These are phyloP conservation scores for Mariannaea elegans DNA, from an alignment of 2,329 filamentous ascomycete species.

Conservation along the genomic window DNA sequence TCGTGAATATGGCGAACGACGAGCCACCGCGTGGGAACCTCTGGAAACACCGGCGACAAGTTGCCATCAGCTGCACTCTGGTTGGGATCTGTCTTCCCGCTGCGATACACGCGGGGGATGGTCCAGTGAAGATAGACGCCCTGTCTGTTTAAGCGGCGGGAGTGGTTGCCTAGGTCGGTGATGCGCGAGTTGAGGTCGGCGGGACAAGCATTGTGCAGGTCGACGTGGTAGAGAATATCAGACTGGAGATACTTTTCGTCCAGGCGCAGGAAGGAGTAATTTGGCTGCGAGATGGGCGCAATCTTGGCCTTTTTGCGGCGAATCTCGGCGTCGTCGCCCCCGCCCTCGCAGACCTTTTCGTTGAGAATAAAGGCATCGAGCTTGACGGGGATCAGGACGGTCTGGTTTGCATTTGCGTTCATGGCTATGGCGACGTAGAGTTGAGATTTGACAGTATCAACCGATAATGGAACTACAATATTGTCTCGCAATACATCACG, in stretches of 20 bases:
- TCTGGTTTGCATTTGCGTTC: background rate
- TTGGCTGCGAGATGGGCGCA: conserved; percentile 54
- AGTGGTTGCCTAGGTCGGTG: conserved; percentile 44
- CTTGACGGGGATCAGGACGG: conserved; percentile 41
- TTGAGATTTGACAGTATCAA: no score
- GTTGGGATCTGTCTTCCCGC: conserved; percentile 29
- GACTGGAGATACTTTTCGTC: conserved; percentile 46
- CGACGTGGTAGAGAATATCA: conserved; percentile 49
- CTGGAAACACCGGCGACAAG: conserved; percentile 17
- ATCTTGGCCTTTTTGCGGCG: conserved; percentile 38
- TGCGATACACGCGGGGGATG: conserved; percentile 48
- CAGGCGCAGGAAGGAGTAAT: conserved; percentile 55
- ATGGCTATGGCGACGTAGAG: no score
- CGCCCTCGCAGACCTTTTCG: conserved; percentile 37
- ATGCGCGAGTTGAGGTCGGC: conserved; percentile 46
- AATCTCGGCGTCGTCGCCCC: conserved; percentile 29
- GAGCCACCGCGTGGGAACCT: conserved; percentile 48
- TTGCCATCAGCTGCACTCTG: background rate
- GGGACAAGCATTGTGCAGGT: conserved; percentile 48
- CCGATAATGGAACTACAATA: no score
- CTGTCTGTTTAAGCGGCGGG: conserved; percentile 39
- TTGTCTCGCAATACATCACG: no score
- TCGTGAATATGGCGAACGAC: conserved; percentile 45
- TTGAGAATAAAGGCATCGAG: conserved; percentile 46
- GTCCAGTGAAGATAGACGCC: conserved; percentile 56